Evolutionary conservation across 2,329 filamentous ascomycete genomes (phyloP).

Genomic region (Aspergillus calidoustus): DNA sequence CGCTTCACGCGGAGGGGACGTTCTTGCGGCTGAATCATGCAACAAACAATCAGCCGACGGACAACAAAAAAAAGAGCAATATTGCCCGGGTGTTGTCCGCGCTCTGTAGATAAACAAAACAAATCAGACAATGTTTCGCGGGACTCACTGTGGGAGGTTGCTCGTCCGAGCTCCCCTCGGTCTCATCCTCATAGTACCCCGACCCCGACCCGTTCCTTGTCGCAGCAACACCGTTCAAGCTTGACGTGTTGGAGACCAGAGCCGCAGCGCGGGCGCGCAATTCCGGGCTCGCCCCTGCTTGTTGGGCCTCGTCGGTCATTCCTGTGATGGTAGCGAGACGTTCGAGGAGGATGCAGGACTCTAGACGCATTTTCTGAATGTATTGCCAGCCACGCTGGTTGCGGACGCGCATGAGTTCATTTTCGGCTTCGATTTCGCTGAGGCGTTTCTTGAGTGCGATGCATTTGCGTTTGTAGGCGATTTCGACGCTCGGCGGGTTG

Average conservation of each 20-base stretch:
- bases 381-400: constrained; percentile 80
- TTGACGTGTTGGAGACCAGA: constrained; percentile 34
- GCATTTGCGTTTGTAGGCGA: constrained; percentile 95
- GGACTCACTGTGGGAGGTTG: constrained; percentile 45
- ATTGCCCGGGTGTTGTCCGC: no score
- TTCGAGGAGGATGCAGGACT: constrained; percentile 50
- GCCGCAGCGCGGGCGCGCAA: constrained; percentile 42
- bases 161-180: constrained; percentile 50
- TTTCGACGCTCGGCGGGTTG: constrained; percentile 87
- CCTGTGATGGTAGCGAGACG: constrained; percentile 46
- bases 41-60: background rate
- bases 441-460: constrained; percentile 91
- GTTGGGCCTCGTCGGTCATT: constrained; percentile 44
- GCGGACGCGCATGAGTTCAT: constrained; percentile 79
- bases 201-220: constrained; percentile 23
- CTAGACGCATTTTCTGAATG: constrained; percentile 86
- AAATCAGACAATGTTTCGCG: constrained; percentile 19
- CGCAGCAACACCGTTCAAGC: constrained; percentile 30
- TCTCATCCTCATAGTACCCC: constrained; percentile 46
- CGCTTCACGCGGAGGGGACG: constrained; percentile 51
- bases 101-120: background rate
- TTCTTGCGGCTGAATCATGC: constrained; percentile 47
- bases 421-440: constrained; percentile 88
- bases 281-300: constrained; percentile 39
- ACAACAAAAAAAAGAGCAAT: background rate